Conservation (phyloP, 1,284 basidiomycete species). For the Wallemia hederae region DNA sequence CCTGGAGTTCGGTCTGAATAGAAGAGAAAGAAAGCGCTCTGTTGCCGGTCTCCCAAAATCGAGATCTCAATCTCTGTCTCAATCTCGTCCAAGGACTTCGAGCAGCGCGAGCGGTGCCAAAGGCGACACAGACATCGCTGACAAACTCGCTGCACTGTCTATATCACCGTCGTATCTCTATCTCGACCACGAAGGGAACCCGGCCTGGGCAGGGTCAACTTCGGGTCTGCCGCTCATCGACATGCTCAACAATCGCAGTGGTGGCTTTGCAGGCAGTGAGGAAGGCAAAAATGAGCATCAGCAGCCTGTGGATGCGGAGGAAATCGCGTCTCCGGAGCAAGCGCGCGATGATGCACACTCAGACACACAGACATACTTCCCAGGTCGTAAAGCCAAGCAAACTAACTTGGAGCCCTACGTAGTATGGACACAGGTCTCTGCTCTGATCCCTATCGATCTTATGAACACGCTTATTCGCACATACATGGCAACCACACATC, state of each 20-base stretch:
- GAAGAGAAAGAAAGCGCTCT: background rate
- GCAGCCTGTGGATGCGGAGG: background rate
- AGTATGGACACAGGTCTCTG: slow-evolving; percentile 41
- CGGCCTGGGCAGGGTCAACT: slow-evolving; percentile 62
- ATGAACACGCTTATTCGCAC: slow-evolving; percentile 37
- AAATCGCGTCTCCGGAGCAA: no score
- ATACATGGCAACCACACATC: slow-evolving; percentile 60
- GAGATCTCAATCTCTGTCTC: background rate
- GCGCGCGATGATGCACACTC: no score
- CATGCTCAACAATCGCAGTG: slow-evolving; percentile 20
- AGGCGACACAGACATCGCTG: slow-evolving; percentile 13
- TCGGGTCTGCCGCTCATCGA: slow-evolving; percentile 63
- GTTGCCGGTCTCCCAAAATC: background rate
- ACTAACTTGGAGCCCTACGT: slow-evolving; percentile 48
- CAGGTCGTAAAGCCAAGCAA: slow-evolving; percentile 37
- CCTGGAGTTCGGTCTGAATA: background rate
- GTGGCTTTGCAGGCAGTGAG: slow-evolving; percentile 5
- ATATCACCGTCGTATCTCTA: slow-evolving; percentile 44
- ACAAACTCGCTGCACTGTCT: slow-evolving; percentile 29
- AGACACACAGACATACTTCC: slow-evolving; percentile 16
- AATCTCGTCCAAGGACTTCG: no score
- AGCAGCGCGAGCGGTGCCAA: no score
- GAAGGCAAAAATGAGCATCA: slow-evolving; percentile 10
- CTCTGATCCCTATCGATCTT: slow-evolving; percentile 46
- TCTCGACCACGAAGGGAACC: slow-evolving; percentile 50